These are phyloP conservation scores for Arabidopsis hybrid DNA, from an alignment of 441 rosid species.

Conservation along the genomic window DNA sequence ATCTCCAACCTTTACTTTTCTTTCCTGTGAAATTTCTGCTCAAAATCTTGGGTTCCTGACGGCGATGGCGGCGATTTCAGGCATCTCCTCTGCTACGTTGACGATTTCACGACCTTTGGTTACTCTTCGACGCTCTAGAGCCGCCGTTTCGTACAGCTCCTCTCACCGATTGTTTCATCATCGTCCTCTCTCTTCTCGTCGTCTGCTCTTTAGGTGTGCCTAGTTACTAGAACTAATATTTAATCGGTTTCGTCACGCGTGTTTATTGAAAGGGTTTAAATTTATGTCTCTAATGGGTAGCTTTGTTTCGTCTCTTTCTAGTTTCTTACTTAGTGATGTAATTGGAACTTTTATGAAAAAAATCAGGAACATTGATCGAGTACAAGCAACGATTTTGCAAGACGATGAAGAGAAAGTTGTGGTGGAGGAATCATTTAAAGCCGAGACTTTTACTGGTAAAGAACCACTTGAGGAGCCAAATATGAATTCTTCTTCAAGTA, in stretches of 20 bases:
- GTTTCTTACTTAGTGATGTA: too few relatives aligned
- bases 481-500: conserved; percentile 49
- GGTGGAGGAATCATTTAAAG: conserved; percentile 67
- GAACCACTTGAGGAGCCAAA: conserved; percentile 41
- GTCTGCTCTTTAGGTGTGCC: conserved; percentile 46
- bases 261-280: not conserved
- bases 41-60: conserved; percentile 17
- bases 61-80: conserved; percentile 49
- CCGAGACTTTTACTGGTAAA: conserved; percentile 50
- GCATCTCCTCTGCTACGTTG: conserved; percentile 43
- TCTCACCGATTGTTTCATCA: conserved; percentile 41
- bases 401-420: conserved; percentile 72
- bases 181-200: conserved; percentile 40
- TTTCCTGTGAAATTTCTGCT: conserved; percentile 4
- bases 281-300: too few relatives aligned
- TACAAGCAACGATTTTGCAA: conserved; percentile 65
- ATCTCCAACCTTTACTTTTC: conserved; percentile 15
- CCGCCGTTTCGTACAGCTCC: conserved; percentile 26
- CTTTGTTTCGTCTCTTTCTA: too few relatives aligned
- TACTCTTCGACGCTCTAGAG: conserved; percentile 20
- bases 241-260: not conserved
- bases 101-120: conserved; percentile 33
- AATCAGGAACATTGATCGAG: conserved; percentile 50
- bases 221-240: not conserved
- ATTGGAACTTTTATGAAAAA: too few relatives aligned